These are phyloP conservation scores for Starmerella lactis-condensi DNA, from an alignment of 805 yeast species.

Conservation along the genomic window DNA sequence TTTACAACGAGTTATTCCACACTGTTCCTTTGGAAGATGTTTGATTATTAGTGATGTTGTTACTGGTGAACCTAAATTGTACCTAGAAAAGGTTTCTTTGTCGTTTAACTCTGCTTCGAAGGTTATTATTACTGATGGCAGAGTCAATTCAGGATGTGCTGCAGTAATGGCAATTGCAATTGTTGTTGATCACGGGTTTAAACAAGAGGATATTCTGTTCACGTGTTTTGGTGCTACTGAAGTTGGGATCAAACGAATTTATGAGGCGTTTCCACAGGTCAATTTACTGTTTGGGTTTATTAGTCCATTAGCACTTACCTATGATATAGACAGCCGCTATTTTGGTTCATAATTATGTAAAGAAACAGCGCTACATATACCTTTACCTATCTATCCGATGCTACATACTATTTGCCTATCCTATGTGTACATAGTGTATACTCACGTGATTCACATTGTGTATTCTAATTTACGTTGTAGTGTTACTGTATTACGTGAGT, in stretches of 20 bases:
- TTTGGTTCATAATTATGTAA: constrained; percentile 45
- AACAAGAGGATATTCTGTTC: constrained; percentile 41
- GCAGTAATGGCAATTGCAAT: constrained; percentile 88
- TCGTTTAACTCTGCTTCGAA: constrained; percentile 19
- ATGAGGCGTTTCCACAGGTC: constrained; percentile 55
- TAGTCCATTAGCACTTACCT: constrained; percentile 34
- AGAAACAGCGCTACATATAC: too few relatives aligned
- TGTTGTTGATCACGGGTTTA: constrained; percentile 59
- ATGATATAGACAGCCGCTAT: constrained; percentile 60
- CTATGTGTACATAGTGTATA: too few relatives aligned
- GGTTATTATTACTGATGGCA: constrained; percentile 66
- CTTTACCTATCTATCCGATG: too few relatives aligned
- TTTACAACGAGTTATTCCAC: constrained; percentile 57
- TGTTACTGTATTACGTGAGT: too few relatives aligned
- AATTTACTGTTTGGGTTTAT: constrained; percentile 51
- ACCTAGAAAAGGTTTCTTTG: constrained; percentile 55
- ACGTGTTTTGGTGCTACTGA: constrained; percentile 63
- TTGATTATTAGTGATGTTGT: constrained; percentile 70
- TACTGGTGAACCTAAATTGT: constrained; percentile 90
- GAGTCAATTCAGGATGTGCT: constrained; percentile 80
- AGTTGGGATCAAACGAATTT: constrained; percentile 52
- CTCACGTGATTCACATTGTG: too few relatives aligned
- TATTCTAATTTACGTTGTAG: too few relatives aligned
- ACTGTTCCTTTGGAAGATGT: constrained; percentile 61
- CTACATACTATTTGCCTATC: too few relatives aligned